Conservation (phyloP, 208 protist species). For the Naegleria lovaniensis region DNA sequence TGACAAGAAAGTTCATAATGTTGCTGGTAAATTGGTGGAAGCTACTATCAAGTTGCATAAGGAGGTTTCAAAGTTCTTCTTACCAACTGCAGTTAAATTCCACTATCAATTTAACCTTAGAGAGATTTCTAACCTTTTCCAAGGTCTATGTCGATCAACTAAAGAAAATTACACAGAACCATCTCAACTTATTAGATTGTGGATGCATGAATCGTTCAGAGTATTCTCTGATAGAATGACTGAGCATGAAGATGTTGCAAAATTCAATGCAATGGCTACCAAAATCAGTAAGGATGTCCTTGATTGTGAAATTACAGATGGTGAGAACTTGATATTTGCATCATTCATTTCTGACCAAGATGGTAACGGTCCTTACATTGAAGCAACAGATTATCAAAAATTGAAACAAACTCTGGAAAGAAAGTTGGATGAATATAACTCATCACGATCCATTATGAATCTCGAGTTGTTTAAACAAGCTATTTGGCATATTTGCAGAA, state of each 20-base stretch:
- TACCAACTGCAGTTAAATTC: slow-evolving; percentile 97
- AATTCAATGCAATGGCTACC: slow-evolving; percentile 63
- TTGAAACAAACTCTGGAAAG: slow-evolving; percentile 70
- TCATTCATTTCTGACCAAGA: slow-evolving; percentile 44
- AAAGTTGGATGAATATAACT: slow-evolving; percentile 91
- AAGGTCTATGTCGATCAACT: slow-evolving; percentile 74
- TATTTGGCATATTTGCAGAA: slow-evolving; percentile 92
- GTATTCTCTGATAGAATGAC: slow-evolving; percentile 92
- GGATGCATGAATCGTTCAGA: slow-evolving; percentile 88
- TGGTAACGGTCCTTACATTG: slow-evolving; percentile 41
- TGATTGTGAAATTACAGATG: slow-evolving; percentile 30
- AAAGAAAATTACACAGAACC: slow-evolving; percentile 70
- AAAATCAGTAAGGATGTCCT: slow-evolving; percentile 66
- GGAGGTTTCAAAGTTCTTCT: slow-evolving; percentile 79
- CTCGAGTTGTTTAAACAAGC: slow-evolving; percentile 95
- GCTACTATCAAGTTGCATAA: slow-evolving; percentile 82
- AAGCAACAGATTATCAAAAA: slow-evolving; percentile 52
- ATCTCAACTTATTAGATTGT: slow-evolving; percentile 78
- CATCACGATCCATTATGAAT: slow-evolving; percentile 88
- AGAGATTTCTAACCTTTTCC: slow-evolving; percentile 93
- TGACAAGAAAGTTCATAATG: slow-evolving; percentile 69
- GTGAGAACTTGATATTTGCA: slow-evolving; percentile 44
- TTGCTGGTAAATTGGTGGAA: slow-evolving; percentile 69
- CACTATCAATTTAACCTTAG: slow-evolving; percentile 98
- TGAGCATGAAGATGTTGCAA: slow-evolving; percentile 72